Evolutionary conservation across 805 yeast genomes (phyloP).

Genomic region (Saccharomycodes ludwigii): DNA sequence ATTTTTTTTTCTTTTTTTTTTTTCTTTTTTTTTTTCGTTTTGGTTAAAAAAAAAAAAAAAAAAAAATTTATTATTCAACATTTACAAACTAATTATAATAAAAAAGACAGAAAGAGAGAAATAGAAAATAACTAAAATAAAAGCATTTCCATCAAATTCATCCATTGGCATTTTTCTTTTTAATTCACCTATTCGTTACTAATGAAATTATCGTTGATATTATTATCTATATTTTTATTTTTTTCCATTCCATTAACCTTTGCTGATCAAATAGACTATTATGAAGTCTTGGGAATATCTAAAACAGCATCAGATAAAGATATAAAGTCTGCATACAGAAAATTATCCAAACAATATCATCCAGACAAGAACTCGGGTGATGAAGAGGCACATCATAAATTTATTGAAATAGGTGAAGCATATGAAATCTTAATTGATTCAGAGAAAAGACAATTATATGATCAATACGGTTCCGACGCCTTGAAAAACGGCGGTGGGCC

Average conservation of each 20-base stretch:
- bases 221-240: conserved; percentile 4
- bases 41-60: no score
- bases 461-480: conserved; percentile 68
- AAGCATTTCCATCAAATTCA: neutral
- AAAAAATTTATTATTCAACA: no score
- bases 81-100: no score
- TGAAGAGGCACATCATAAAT: conserved; percentile 73
- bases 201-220: no score
- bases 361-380: conserved; percentile 88
- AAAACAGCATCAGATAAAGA: conserved; percentile 65
- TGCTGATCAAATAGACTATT: conserved; percentile 40
- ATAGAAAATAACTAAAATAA: no score
- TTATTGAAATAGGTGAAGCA: conserved; percentile 87
- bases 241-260: conserved; percentile 10
- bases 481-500: conserved; percentile 42
- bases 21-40: no score
- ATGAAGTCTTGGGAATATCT: conserved; percentile 54
- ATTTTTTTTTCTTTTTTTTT: no score
- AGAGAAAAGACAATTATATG: conserved; percentile 58
- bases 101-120: no score
- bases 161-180: neutral
- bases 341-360: conserved; percentile 73
- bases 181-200: no score
- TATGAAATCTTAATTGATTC: conserved; percentile 71
- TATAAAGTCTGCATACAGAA: conserved; percentile 75